phyloP scores from a whole-genome alignment of 2,329 filamentous ascomycete species.

The Trichophyton equinum region DNA sequence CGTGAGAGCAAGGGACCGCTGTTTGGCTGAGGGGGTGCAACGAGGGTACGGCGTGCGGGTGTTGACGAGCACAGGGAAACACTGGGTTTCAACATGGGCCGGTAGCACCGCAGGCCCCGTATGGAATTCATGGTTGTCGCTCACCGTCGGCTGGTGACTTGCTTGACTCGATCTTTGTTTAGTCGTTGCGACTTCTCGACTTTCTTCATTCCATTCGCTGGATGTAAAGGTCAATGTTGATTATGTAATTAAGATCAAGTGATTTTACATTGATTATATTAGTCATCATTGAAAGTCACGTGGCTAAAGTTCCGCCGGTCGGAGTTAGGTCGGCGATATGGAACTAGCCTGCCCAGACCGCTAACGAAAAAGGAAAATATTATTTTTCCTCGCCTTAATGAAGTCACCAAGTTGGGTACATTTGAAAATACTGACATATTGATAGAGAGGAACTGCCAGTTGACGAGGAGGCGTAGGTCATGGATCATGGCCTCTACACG shows the following conservation, averaged over 20 bases:
- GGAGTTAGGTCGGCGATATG: too few species aligned
- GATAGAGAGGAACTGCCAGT: neutral
- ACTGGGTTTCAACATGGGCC: constrained; percentile 10
- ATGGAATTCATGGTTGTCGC: constrained; percentile 8
- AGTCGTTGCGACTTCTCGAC: too few species aligned
- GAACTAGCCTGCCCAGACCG: too few species aligned
- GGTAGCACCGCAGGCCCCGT: constrained; percentile 12
- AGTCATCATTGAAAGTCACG: too few species aligned
- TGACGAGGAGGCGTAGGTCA: neutral
- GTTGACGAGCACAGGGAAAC: neutral
- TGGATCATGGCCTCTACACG: constrained; percentile 38
- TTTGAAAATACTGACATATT: neutral
- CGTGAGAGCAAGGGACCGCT: constrained; percentile 42
- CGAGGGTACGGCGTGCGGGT: constrained; percentile 31
- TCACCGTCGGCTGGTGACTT: neutral
- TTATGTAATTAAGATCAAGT: too few species aligned
- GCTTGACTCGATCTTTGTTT: neutral
- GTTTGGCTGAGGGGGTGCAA: constrained; percentile 39
- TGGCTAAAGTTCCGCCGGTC: too few species aligned
- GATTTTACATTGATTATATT: too few species aligned
- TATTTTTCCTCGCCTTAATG: too few species aligned
- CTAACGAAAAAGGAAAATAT: too few species aligned
- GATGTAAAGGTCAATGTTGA: too few species aligned
- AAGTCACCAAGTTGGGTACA: neutral
- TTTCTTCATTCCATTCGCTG: too few species aligned